Evolutionary conservation across 164 flowering plant genomes (phyloP), one percentile per base, ranked within the genome.

Genomic region (Liriodendron chinense): DNA sequence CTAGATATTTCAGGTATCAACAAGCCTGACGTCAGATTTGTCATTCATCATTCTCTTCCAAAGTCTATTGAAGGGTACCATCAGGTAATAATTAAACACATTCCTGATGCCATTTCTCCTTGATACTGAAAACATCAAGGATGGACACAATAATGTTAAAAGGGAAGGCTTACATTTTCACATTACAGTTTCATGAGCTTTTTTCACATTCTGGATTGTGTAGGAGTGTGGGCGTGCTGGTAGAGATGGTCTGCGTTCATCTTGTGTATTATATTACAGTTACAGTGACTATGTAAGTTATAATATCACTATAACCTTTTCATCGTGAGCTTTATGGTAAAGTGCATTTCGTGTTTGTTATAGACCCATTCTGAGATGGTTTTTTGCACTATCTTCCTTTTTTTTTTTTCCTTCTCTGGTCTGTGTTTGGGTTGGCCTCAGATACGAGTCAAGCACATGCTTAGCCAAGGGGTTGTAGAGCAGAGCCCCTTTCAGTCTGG

Each of bases 141-240:
- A 24, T 63, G 13, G 48, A 67, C 16, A 63, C 68, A 56, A 65
- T 65, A 47, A 68, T 69, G 22, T 3, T 68, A 28, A 12, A 5
- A 18, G 43, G 7, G 7, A 12, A 16, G 18, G 26, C 7, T 34
- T 34, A 34, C 43, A 12, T 16, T 66, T 50, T 28, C 1, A 14
- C 47, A 50, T 49, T 63, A 48, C 21, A n/a, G 50, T 9, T 34
- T 26, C n/a, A 20, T 57, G 21, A 70, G 9, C 21, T 49, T 69
- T 12, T 63, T 62, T 2, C 48, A 64, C 24, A 74, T 70, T 78
- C 26, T 75, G 63, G 16, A 28, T 79, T 74, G 26, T 57, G 7
- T 73, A 96, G 99, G 99, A 96, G 80, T 96, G 99, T 83, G 99
- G 99, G 21, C 98, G 98, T 83, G 98, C 98, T 83, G 99, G 99